A percentile compares a stretch with the other conserved stretches of the same genome.
Evolutionary conservation across 441 rosid species (phyloP).

Genomic region (Lagerstroemia fauriei): DNA sequence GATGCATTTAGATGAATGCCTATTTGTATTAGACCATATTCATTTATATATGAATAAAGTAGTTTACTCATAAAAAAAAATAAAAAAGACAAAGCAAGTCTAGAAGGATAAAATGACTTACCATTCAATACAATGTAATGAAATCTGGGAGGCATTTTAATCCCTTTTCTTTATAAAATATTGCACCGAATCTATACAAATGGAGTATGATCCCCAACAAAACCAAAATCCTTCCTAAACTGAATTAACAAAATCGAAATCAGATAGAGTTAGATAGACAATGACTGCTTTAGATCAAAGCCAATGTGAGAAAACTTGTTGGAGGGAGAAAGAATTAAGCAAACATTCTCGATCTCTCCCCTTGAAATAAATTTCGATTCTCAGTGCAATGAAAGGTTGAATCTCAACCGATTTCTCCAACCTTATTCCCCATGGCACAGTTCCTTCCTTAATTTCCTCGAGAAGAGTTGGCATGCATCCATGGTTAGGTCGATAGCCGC

Average conservation of each 20-base stretch:
- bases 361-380: neutral
- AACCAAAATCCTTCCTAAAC: neutral
- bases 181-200: neutral
- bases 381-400: neutral
- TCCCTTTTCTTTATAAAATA: neutral
- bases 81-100: neutral
- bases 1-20: too few species aligned
- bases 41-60: too few species aligned
- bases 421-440: slow-evolving; percentile 75
- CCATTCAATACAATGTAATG: neutral
- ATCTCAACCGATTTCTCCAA: slow-evolving; percentile 17
- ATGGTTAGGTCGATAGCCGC: slow-evolving; percentile 88
- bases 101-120: neutral
- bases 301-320: neutral
- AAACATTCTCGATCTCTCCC: neutral
- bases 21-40: too few species aligned
- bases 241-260: neutral
- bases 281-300: neutral
- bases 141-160: neutral
- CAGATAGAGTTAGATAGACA: neutral
- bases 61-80: too few species aligned
- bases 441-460: slow-evolving; percentile 75
- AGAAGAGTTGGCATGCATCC: slow-evolving; percentile 82
- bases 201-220: neutral
- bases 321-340: neutral